Evolutionary conservation across 495 filamentous ascomycete genomes (phyloP), one percentile per base, ranked within the genome.

Genomic region (Neurospora sp.): DNA sequence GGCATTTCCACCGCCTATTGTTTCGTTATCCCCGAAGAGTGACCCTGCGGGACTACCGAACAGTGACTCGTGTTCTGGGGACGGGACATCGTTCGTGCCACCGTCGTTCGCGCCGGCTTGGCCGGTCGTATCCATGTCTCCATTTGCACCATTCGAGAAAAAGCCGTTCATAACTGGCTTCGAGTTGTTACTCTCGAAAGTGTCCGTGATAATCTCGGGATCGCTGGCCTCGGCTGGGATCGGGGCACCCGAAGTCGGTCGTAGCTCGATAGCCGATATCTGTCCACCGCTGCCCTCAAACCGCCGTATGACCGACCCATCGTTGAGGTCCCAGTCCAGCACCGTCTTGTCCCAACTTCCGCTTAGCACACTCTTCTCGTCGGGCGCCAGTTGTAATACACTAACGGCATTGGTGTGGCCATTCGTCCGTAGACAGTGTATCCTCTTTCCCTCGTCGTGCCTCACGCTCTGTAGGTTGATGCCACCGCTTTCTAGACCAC

Each of bases 281-380:
- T 99, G 96, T 2, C 91, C 85, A 5, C 91, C 93, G 75, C 87
- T 92, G 31, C 91, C 89, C 48, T 89, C 87, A 76, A 94, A 99
- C 16, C 85, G 85, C 38, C 93, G 89, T 69, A 89, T 88, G 18
- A 91, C 84, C 76, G 92, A 87, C 5, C 96, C 96, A 3, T 90
- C 96, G 75, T 98, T 93, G 40, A 99, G 80, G 78, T 99, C 96
- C 96, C 96, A 99, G 77, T 99, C 94, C 69, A 92, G 88, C 9
- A 98, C 89, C 20, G 87, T 89, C 82, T 97, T 97, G 79, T 99
- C 96, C 96, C 96, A 99, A 82, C 94, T 94, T 3, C 96, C 96
- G 16, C 94, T 97, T 4, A 99, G 84, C 44, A 98, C 86, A 39
- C 92, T 94, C 77, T 89, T 89, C 83, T 99, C 96, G 75, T 98